Base-by-base conservation (phyloP, 495 filamentous ascomycete genomes). In the Aspergillus incahuasiensis region DNA sequence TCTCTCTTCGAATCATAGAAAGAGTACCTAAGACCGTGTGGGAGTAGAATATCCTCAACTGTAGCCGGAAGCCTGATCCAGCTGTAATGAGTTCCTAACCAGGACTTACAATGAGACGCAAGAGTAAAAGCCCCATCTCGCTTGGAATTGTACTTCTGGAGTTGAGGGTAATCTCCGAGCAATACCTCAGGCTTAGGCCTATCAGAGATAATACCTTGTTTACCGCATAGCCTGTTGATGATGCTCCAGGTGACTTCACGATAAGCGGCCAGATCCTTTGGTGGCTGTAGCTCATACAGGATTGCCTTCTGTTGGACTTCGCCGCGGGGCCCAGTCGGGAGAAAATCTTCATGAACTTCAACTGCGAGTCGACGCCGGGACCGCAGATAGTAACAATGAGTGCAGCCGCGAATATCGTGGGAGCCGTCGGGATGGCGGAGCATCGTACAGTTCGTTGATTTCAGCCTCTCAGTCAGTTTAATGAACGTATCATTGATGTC, bases 241-340 rank as follows among this genome's bases (percentile, higher is more conserved):
- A 87, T 55, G 5, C 59, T 61, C 16, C 72, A 70, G 0, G 79
- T 83, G 5, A 62, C 55, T 40, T 81, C 69, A 1, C 86, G 74
- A 80, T 86, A 90, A 4, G 69, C 52, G 15, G 54, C 56, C 18
- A 86, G 72, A 0, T 50, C 50, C 0, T 18, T 13, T 1, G 85
- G 83, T 4, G 74, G 63, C 12, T 56, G 38, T 0, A 87, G 65
- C 64, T 90, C 85, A 38, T 88, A 86, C 0, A 87, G 69, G 0
- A 74, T 66, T 0, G 76, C 66, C 52, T 77, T 74, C 53, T 62
- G 60, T 54, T 45, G 56, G 6, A 19, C 4, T 65, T 54, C 8
- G 5, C 32, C 28, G 12, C 64, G n/a, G 66, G 47, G 7, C 0
- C 16, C 0, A 19, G 28, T 0, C 0, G 85, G 83, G 9, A 88